phyloP scores from a whole-genome alignment of 179 eudicot species.

The Gypsophila paniculata region DNA sequence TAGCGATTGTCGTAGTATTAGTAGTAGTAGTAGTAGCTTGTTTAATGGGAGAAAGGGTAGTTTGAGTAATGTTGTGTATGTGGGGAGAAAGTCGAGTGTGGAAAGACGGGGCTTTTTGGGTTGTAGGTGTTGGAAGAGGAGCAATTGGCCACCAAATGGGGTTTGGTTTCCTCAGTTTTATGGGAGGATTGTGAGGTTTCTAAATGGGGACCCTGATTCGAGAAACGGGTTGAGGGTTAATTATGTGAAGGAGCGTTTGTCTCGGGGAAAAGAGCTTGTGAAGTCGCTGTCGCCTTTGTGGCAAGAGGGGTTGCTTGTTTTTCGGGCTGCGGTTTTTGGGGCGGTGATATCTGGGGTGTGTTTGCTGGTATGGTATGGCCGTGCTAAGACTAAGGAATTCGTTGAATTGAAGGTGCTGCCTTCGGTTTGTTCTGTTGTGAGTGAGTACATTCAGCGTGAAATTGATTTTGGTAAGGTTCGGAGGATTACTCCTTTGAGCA shows the following conservation, averaged over 20 bases:
- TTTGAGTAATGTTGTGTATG: conserved; percentile 25
- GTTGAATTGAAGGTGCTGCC: conserved; percentile 74
- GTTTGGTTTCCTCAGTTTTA: conserved; percentile 66
- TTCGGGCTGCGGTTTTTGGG: conserved; percentile 77
- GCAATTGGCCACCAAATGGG: conserved; percentile 54
- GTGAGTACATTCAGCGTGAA: conserved; percentile 77
- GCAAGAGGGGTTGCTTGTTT: conserved; percentile 76
- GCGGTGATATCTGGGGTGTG: conserved; percentile 87
- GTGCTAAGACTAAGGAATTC: conserved; percentile 67
- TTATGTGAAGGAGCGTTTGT: conserved; percentile 57
- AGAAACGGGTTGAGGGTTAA: conserved; percentile 57
- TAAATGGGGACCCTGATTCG: conserved; percentile 47
- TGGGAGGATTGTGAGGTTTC: conserved; percentile 57
- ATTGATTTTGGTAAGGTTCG: conserved; percentile 86
- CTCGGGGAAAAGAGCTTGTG: conserved; percentile 46
- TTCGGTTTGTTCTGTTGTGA: conserved; percentile 67
- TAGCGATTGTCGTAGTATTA: not conserved
- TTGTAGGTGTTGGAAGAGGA: conserved; percentile 51
- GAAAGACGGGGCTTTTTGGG: conserved; percentile 26
- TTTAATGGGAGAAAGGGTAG: conserved; percentile 34
- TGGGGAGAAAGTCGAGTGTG: conserved; percentile 26
- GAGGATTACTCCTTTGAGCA: conserved; percentile 73
- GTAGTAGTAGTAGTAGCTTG: conserved; percentile 22
- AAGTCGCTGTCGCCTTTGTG: conserved; percentile 58
- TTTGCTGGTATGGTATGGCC: conserved; percentile 80